Conservation (phyloP, 2,329 filamentous ascomycete species). For the Ophiostoma perfectum region DNA sequence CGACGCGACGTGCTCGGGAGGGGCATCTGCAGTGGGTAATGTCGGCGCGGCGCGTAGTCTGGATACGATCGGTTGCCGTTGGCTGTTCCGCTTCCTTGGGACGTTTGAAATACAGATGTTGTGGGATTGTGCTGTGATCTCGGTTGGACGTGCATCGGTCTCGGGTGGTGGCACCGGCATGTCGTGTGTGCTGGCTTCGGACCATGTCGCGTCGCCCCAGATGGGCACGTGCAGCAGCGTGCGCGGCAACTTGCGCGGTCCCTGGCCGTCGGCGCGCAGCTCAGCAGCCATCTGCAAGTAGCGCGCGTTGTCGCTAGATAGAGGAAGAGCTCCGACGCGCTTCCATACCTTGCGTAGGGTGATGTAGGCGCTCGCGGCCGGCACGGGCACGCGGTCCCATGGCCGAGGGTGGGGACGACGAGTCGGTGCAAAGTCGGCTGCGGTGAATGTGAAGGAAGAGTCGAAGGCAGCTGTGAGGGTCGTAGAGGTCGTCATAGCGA, state of each 20-base stretch:
- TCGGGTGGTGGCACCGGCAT: neutral
- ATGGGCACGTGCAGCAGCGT: slow-evolving; percentile 31
- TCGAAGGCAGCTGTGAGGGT: neutral
- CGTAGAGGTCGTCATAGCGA: neutral
- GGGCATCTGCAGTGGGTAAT: neutral
- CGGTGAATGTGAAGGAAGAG: slow-evolving; percentile 25
- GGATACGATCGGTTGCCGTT: slow-evolving; percentile 31
- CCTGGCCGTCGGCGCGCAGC: slow-evolving; percentile 33
- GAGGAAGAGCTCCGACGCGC: slow-evolving; percentile 28
- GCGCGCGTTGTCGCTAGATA: slow-evolving; percentile 6
- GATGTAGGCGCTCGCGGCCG: slow-evolving; percentile 22
- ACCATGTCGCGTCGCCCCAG: slow-evolving; percentile 30
- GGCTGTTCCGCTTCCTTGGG: slow-evolving; percentile 33
- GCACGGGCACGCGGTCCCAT: slow-evolving; percentile 34
- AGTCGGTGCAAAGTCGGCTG: slow-evolving; percentile 27
- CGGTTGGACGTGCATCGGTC: neutral
- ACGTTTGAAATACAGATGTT: slow-evolving; percentile 26
- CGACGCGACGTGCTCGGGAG: neutral
- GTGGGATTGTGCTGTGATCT: neutral
- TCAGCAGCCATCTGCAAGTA: slow-evolving; percentile 31
- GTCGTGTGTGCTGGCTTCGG: neutral
- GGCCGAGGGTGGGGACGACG: slow-evolving; percentile 25
- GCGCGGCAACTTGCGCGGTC: slow-evolving; percentile 35
- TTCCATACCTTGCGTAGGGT: slow-evolving; percentile 33
- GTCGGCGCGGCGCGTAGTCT: neutral